Percentiles rank a stretch among this genome's conserved stretches.
These are phyloP conservation scores for Entophlyctis helioformis DNA, from an alignment of 192 early-diverging fungal genomes.

Conservation along the genomic window DNA sequence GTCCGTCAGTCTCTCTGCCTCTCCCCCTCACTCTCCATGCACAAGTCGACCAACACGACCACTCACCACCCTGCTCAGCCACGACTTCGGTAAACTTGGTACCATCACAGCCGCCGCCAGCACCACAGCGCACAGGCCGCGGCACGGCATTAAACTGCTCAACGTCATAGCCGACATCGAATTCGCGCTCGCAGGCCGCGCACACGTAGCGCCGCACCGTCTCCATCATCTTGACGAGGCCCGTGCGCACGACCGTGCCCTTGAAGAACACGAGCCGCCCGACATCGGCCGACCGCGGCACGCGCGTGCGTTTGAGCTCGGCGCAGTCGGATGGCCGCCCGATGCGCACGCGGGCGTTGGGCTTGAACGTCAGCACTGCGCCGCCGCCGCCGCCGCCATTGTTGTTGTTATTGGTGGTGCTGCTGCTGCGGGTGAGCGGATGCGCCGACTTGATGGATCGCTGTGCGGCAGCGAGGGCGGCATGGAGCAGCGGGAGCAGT, in stretches of 20 bases:
- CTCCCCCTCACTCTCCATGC: too few relatives aligned
- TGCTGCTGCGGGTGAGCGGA: too few relatives aligned
- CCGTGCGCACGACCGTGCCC: constrained; percentile 59
- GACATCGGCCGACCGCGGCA: constrained; percentile 47
- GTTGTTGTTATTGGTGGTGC: too few relatives aligned
- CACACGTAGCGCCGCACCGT: constrained; percentile 39
- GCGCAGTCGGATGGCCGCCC: too few relatives aligned
- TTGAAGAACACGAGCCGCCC: constrained; percentile 45
- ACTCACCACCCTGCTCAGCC: not conserved
- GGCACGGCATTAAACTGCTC: constrained; percentile 53
- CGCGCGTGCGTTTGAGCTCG: too few relatives aligned
- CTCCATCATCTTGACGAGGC: constrained; percentile 59
- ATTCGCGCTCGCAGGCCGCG: constrained; percentile 40
- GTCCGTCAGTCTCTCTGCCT: too few relatives aligned
- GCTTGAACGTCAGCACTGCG: too few relatives aligned
- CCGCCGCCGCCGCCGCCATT: too few relatives aligned
- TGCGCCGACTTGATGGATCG: too few relatives aligned
- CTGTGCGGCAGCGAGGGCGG: too few relatives aligned
- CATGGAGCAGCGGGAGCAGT: too few relatives aligned
- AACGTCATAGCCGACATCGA: constrained; percentile 42
- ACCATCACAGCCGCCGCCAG: constrained; percentile 24
- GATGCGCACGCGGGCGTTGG: too few relatives aligned
- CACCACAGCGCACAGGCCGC: constrained; percentile 39
- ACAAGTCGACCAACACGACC: not conserved
- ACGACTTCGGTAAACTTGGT: constrained; percentile 28